Evolutionary conservation across 1,284 basidiomycete species (phyloP).

Genomic region (Xerocomus amazonicus): DNA sequence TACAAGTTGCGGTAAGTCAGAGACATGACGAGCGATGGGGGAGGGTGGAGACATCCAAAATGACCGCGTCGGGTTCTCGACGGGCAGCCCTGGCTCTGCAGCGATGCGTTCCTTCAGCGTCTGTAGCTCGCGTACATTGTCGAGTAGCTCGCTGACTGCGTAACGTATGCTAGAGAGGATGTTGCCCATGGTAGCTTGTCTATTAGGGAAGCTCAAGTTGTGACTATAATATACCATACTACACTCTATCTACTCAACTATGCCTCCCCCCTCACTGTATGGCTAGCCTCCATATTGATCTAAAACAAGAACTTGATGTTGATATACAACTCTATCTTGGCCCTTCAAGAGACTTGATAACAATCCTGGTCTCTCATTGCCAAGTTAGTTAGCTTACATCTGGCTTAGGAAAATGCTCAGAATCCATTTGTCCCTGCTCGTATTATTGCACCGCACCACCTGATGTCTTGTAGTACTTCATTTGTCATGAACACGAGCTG

Average conservation of each 20-base stretch:
- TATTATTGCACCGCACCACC: too few relatives aligned
- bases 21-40: constrained; percentile 43
- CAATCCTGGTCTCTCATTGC: too few relatives aligned
- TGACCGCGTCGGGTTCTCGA: constrained; percentile 46
- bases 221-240: not conserved
- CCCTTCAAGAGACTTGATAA: too few relatives aligned
- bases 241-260: not conserved
- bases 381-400: too few relatives aligned
- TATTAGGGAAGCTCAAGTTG: too few relatives aligned
- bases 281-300: too few relatives aligned
- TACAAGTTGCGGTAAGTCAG: constrained; percentile 46
- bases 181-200: constrained; percentile 29
- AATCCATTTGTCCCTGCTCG: too few relatives aligned
- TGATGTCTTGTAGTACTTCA: too few relatives aligned
- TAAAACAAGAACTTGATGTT: too few relatives aligned
- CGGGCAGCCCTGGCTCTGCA: constrained; percentile 56
- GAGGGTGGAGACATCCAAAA: constrained; percentile 61
- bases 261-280: too few relatives aligned
- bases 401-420: too few relatives aligned
- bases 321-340: too few relatives aligned
- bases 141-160: constrained; percentile 28
- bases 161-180: constrained; percentile 29
- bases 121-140: constrained; percentile 26
- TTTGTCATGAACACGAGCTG: not conserved
- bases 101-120: constrained; percentile 38